Percentiles rank a stretch among this genome's conserved stretches.
Conservation (phyloP, 176 grass and related monocot genomes). For the sorghum (Sorghum bicolor) region DNA sequence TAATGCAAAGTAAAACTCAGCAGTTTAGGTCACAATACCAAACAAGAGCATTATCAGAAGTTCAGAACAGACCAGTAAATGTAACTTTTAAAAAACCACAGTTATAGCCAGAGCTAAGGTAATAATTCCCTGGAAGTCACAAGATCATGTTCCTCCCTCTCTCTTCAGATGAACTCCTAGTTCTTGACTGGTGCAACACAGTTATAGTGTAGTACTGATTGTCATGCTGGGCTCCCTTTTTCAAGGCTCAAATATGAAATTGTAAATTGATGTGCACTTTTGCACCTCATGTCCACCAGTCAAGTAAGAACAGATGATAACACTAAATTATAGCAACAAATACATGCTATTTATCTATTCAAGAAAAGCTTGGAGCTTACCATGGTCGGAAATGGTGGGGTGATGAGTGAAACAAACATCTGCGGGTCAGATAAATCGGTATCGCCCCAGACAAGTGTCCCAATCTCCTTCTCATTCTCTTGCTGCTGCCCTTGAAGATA, state of each 20-base stretch:
- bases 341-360: background rate
- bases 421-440: conserved; percentile 47
- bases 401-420: conserved; percentile 46
- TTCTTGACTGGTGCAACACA: background rate
- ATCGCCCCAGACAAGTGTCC: conserved; percentile 53
- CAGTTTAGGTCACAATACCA: no score
- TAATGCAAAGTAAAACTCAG: background rate
- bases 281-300: background rate
- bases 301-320: conserved; percentile 14
- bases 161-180: background rate
- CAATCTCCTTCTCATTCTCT: conserved; percentile 64
- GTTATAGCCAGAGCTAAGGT: background rate
- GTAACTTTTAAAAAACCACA: background rate
- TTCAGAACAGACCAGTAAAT: background rate
- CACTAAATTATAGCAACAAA: background rate
- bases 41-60: background rate
- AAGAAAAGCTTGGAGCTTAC: conserved; percentile 36
- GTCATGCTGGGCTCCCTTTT: background rate
- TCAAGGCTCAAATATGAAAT: conserved; percentile 3
- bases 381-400: conserved; percentile 53
- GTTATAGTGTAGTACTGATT: background rate
- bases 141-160: background rate
- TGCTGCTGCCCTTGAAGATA: conserved; percentile 63
- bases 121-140: background rate
- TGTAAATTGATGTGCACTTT: background rate